Evolutionary conservation across 345 rosid species (phyloP).

Genomic region (Gynandropsis gynandra): DNA sequence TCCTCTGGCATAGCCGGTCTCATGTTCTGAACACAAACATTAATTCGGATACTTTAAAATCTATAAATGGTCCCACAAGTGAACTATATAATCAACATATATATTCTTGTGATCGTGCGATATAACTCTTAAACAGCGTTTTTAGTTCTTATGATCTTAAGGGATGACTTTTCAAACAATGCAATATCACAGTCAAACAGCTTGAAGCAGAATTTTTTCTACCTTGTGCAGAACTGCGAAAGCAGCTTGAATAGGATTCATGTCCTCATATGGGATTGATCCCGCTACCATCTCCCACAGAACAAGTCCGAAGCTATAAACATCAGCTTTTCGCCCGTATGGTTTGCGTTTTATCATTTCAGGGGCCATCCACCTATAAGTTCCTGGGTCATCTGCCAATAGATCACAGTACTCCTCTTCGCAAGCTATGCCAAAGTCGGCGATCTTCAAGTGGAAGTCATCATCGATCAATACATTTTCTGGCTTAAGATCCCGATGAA

Average conservation of each 20-base stretch:
- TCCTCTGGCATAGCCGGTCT: constrained; percentile 52
- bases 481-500: constrained; percentile 87
- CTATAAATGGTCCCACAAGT: no score
- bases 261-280: constrained; percentile 59
- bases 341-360: constrained; percentile 63
- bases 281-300: constrained; percentile 92
- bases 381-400: constrained; percentile 64
- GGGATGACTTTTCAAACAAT: not conserved
- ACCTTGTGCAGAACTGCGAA: constrained; percentile 79
- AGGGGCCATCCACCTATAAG: constrained; percentile 95
- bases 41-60: not conserved
- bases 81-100: no score
- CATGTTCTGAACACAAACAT: constrained; percentile 37
- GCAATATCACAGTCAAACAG: constrained; percentile 2
- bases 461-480: constrained; percentile 63
- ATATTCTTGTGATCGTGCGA: no score
- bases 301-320: constrained; percentile 73
- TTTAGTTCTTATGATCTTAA: no score
- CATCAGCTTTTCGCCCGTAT: constrained; percentile 61
- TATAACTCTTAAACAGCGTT: no score
- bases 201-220: not conserved
- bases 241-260: constrained; percentile 81
- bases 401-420: constrained; percentile 55
- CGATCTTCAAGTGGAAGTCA: constrained; percentile 58
- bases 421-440: constrained; percentile 91